phyloP scores from a whole-genome alignment of 208 protist species.

The Phytomonas sp. region DNA sequence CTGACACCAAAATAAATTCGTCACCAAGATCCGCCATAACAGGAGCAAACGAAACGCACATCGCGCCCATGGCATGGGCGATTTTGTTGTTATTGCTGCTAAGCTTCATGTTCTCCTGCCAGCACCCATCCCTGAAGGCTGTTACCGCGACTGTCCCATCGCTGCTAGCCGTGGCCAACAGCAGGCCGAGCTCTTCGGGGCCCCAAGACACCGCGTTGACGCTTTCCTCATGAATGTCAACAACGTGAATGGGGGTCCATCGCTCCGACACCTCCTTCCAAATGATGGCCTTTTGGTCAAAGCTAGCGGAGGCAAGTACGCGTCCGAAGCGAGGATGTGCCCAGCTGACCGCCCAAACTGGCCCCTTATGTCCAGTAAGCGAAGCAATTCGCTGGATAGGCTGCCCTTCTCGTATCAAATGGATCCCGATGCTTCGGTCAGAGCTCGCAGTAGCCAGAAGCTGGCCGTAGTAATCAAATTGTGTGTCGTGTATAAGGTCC shows the following conservation, averaged over 20 bases:
- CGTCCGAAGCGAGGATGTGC: slow-evolving; percentile 96
- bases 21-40: slow-evolving; percentile 20
- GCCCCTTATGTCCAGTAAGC: slow-evolving; percentile 91
- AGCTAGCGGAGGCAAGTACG: slow-evolving; percentile 95
- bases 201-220: slow-evolving; percentile 81
- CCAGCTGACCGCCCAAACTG: slow-evolving; percentile 98
- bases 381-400: slow-evolving; percentile 50
- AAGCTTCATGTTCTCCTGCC: slow-evolving; percentile 64
- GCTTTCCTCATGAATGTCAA: slow-evolving; percentile 61
- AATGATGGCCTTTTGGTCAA: slow-evolving; percentile 95
- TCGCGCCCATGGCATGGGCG: slow-evolving; percentile 79
- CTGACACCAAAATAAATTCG: slow-evolving; percentile 53
- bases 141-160: slow-evolving; percentile 73
- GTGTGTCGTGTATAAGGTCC: slow-evolving; percentile 95
- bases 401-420: slow-evolving; percentile 63
- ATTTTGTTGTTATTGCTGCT: slow-evolving; percentile 80
- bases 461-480: slow-evolving; percentile 98
- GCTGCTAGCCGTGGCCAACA: slow-evolving; percentile 65
- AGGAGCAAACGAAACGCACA: slow-evolving; percentile 66
- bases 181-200: slow-evolving; percentile 57
- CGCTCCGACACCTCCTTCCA: slow-evolving; percentile 83
- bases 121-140: slow-evolving; percentile 39
- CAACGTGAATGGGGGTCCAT: slow-evolving; percentile 61
- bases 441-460: slow-evolving; percentile 97
- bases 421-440: slow-evolving; percentile 95